Conservation (phyloP, 2,329 filamentous ascomycete species). For the Colletotrichum cereale region DNA sequence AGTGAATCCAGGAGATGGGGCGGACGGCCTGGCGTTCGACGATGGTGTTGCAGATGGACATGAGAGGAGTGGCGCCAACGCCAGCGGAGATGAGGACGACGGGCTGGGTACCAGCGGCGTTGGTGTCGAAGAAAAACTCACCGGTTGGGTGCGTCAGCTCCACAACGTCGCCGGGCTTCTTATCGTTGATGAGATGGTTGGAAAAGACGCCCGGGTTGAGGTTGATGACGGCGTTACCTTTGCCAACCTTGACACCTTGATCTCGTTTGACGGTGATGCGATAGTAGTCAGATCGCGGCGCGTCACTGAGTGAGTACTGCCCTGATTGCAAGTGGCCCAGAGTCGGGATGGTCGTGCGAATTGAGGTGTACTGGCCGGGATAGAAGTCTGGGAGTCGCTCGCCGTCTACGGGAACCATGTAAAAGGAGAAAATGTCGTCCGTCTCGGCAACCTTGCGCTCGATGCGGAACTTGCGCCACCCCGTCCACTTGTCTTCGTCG, state of each 20-base stretch:
- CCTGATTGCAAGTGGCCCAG: conserved; percentile 73
- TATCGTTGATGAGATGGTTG: conserved; percentile 74
- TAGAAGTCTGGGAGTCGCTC: conserved; percentile 71
- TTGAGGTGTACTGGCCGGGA: conserved; percentile 80
- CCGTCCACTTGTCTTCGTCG: conserved; percentile 66
- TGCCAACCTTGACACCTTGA: conserved; percentile 55
- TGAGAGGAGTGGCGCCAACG: conserved; percentile 70
- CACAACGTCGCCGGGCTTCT: conserved; percentile 71
- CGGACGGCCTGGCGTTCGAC: conserved; percentile 58
- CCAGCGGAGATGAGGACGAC: conserved; percentile 73
- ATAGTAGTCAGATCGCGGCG: conserved; percentile 71
- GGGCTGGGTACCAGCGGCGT: conserved; percentile 55
- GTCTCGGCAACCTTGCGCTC: conserved; percentile 74
- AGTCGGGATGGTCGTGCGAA: conserved; percentile 68
- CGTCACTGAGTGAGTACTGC: conserved; percentile 80
- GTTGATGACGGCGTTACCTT: conserved; percentile 57
- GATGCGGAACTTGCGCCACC: conserved; percentile 77
- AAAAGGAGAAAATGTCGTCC: conserved; percentile 78
- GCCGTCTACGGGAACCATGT: conserved; percentile 73
- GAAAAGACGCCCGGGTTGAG: conserved; percentile 75
- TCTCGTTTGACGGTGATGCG: conserved; percentile 80
- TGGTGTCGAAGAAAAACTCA: conserved; percentile 68
- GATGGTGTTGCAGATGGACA: conserved; percentile 71
- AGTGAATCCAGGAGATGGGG: conserved; percentile 71
- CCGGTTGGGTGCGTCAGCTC: conserved; percentile 76